phyloP scores from a whole-genome alignment of 192 early-diverging fungal species.

The Coemansia asiatica region DNA sequence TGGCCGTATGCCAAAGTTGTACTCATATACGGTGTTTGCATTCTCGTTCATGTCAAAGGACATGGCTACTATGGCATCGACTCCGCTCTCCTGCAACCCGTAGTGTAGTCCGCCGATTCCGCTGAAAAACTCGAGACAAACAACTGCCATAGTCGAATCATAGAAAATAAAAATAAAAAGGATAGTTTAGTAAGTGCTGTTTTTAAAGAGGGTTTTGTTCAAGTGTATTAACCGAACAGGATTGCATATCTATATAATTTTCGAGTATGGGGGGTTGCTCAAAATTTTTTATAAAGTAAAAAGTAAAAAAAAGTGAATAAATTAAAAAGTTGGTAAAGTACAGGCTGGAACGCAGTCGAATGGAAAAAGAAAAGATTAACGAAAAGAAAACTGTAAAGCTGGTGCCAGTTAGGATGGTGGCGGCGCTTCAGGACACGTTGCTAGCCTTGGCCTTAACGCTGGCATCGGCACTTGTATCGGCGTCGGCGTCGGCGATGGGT shows the following conservation, averaged over 20 bases:
- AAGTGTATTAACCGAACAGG: neutral
- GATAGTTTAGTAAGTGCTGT: too few species aligned
- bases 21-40: slow-evolving; percentile 46
- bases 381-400: neutral
- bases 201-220: too few species aligned
- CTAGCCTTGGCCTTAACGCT: neutral
- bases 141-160: neutral
- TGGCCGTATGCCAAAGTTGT: slow-evolving; percentile 44
- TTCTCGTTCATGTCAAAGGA: slow-evolving; percentile 53
- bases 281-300: neutral
- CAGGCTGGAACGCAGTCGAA: neutral
- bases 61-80: slow-evolving; percentile 27
- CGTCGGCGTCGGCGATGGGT: neutral
- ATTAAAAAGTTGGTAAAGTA: slow-evolving; percentile 1
- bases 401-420: too few species aligned
- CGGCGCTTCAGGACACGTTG: too few species aligned
- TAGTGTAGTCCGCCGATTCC: slow-evolving; percentile 54
- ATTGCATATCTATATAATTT: neutral
- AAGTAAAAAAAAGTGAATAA: neutral
- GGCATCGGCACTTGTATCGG: neutral
- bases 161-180: neutral
- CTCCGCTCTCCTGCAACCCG: slow-evolving; percentile 32
- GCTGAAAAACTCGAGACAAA: slow-evolving; percentile 54
- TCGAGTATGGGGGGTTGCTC: neutral
- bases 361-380: neutral